These are phyloP conservation scores for Myrmaecium sp. DNA, from an alignment of 2,329 filamentous ascomycete genomes.

Conservation along the genomic window DNA sequence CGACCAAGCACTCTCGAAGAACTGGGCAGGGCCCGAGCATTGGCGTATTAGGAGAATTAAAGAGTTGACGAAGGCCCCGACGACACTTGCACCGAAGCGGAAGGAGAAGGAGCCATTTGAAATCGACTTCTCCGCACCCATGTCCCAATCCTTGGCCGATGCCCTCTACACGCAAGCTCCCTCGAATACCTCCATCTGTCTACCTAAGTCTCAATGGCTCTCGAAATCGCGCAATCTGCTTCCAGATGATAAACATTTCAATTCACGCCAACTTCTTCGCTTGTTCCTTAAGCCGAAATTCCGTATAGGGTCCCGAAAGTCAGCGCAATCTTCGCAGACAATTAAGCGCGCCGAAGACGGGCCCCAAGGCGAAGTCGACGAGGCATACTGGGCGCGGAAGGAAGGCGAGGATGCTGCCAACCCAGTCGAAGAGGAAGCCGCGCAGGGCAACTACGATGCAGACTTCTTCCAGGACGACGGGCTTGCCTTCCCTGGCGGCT, in stretches of 20 bases:
- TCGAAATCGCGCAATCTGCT: slow-evolving; percentile 84
- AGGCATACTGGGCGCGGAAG: slow-evolving; percentile 77
- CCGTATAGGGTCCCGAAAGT: slow-evolving; percentile 52
- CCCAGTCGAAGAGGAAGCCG: slow-evolving; percentile 36
- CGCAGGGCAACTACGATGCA: slow-evolving; percentile 76
- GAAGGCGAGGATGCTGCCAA: slow-evolving; percentile 13
- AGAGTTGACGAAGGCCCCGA: slow-evolving; percentile 43
- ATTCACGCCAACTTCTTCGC: slow-evolving; percentile 73
- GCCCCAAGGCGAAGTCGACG: slow-evolving; percentile 68
- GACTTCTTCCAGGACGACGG: slow-evolving; percentile 93
- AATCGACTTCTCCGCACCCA: slow-evolving; percentile 70
- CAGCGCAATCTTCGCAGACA: slow-evolving; percentile 11
- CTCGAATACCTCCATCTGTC: slow-evolving; percentile 62
- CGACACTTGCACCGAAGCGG: slow-evolving; percentile 41
- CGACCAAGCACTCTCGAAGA: slow-evolving; percentile 88
- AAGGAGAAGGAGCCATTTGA: slow-evolving; percentile 96
- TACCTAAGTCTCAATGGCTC: slow-evolving; percentile 91
- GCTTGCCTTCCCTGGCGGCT: slow-evolving; percentile 47
- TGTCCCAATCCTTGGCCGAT: slow-evolving; percentile 55
- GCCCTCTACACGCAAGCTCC: slow-evolving; percentile 66
- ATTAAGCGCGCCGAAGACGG: slow-evolving; percentile 24
- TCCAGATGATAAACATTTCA: slow-evolving; percentile 96
- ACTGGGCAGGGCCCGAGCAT: slow-evolving; percentile 96
- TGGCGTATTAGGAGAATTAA: slow-evolving; percentile 96
- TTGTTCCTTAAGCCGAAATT: slow-evolving; percentile 93